Base-by-base conservation (phyloP, 148 eudicot genomes). In the Chenopodium album region DNA sequence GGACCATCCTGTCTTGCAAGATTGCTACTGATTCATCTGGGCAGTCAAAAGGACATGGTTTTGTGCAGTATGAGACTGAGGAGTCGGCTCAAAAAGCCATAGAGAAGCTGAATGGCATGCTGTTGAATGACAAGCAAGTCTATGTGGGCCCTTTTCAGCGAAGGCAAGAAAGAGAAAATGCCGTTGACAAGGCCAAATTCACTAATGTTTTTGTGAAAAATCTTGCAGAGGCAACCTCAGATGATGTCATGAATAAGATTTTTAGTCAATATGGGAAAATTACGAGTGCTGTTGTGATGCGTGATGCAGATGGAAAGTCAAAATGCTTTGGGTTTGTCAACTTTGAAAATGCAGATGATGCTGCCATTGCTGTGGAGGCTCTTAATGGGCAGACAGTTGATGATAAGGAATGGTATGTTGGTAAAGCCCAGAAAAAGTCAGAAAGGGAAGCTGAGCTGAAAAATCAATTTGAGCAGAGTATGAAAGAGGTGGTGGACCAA, bases 251-350 rank as follows among this genome's bases (percentile, higher is more conserved):
- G 79, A 85, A 84, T 32, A 92, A 83, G 23, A 75, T 52, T 71
- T 96, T 92, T 85, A 89, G 94, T 80, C 92, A 96, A 83, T 91
- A 75, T 88, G 99, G 98, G 62, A 41, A 85, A 37, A 89, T 91
- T 31, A 92, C 98, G 6, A 96, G 99, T 84, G 87, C 88, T 75
- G 92, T 88, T 78, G 95, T 96, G 81, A 96, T 94, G 98, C 91
- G 88, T 78, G 93, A 95, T 83, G 85, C 72, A 5, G 91, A 93
- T 77, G 98, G 98, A 48, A 95, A 91, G 63, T 94, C 99, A 5
- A 96, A 88, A 77, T 80, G 98, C 84, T 96, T 96, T 88, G 98
- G 99, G 22, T 96, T 96, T 88, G 90, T 96, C n/a, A 96, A 94
- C 86, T 96, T 94, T 85, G 99, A 94, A 78, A 89, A 84, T 85